Evolutionary conservation across 345 rosid species (phyloP).

Genomic region (Acer campestre): DNA sequence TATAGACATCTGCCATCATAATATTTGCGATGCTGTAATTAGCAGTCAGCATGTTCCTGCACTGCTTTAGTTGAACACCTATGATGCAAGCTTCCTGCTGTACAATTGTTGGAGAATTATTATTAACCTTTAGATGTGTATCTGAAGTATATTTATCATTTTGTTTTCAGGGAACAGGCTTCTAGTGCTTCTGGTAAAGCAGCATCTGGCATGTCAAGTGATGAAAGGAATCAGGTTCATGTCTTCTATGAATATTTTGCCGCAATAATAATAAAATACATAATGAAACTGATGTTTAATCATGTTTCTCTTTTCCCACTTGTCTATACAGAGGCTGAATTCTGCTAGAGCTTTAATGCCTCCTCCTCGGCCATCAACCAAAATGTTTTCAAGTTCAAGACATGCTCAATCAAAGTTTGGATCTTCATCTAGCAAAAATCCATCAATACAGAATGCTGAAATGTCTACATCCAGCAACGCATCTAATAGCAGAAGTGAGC

Average conservation of each 20-base stretch:
- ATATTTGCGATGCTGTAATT: background rate
- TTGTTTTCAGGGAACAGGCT: conserved; percentile 78
- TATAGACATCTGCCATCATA: background rate
- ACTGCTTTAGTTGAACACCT: background rate
- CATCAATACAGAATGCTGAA: conserved; percentile 49
- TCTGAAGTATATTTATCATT: background rate
- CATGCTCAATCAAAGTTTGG: conserved; percentile 62
- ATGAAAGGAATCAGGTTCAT: conserved; percentile 90
- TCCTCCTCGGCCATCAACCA: conserved; percentile 80
- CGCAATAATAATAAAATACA: background rate
- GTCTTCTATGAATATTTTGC: conserved; percentile 4
- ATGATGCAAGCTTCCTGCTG: conserved; percentile 9
- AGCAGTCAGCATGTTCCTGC: background rate
- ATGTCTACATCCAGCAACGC: conserved; percentile 61
- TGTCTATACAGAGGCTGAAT: conserved; percentile 53
- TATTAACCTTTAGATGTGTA: conserved; percentile 3
- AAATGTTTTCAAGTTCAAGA: conserved; percentile 32
- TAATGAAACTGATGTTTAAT: background rate
- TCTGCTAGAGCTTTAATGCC: conserved; percentile 92
- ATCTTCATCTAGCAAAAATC: conserved; percentile 59
- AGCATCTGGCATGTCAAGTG: conserved; percentile 96
- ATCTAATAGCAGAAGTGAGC: conserved; percentile 60
- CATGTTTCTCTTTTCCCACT: conserved; percentile 11
- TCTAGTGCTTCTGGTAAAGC: conserved; percentile 92
- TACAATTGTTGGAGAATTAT: background rate